Percentiles rank a stretch among this genome's conserved stretches.
phyloP scores from a whole-genome alignment of 2,329 filamentous ascomycete species.

The Claviceps citrina region DNA sequence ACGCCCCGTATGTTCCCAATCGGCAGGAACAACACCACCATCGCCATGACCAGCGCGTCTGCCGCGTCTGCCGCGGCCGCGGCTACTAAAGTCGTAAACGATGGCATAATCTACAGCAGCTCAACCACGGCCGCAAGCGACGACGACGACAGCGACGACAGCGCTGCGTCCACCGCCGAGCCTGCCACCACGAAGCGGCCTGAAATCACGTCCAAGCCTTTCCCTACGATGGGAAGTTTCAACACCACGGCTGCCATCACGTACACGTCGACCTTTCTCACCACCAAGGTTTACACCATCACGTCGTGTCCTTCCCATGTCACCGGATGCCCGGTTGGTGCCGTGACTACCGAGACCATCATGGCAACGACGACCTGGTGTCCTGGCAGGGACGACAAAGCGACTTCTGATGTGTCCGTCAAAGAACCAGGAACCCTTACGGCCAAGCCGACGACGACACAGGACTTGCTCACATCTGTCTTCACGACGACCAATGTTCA shows the following conservation, averaged over 20 bases:
- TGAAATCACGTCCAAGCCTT: constrained; percentile 5
- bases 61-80: not conserved
- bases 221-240: constrained; percentile 6
- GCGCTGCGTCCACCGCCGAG: not conserved
- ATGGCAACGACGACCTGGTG: constrained; percentile 22
- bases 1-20: not conserved
- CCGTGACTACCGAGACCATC: constrained; percentile 15
- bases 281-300: constrained; percentile 17
- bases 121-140: not conserved
- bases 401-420: not conserved
- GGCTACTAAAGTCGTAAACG: not conserved
- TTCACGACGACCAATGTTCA: constrained; percentile 38
- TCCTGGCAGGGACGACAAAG: constrained; percentile 11
- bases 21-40: not conserved
- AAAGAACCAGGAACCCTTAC: constrained; percentile 1
- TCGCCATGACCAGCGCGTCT: not conserved
- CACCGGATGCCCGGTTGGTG: constrained; percentile 15
- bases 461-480: constrained; percentile 18
- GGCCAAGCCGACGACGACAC: constrained; percentile 1
- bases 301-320: constrained; percentile 17
- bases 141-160: not conserved
- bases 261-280: constrained; percentile 16
- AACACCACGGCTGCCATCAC: constrained; percentile 9
- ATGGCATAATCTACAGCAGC: not conserved
- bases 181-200: constrained; percentile 3